A percentile compares a stretch with the other conserved stretches of the same genome.
Evolutionary conservation across 495 filamentous ascomycete species (phyloP).

Genomic region (Penicillium bialowiezense): DNA sequence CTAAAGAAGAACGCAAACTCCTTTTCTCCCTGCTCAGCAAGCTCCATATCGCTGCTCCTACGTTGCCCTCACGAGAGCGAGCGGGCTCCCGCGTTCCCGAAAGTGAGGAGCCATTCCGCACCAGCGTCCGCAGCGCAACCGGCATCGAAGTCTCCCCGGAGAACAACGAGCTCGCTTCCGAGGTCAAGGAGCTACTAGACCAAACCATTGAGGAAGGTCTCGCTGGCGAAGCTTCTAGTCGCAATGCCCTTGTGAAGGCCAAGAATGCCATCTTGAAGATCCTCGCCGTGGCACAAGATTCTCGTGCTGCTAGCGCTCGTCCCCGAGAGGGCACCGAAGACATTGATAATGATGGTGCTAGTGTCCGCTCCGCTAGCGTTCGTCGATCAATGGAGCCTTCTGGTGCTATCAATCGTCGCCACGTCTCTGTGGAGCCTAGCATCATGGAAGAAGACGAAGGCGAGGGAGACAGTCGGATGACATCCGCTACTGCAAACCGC

Average conservation of each 20-base stretch:
- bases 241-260: slow-evolving; percentile 77
- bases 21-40: slow-evolving; percentile 77
- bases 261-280: slow-evolving; percentile 58
- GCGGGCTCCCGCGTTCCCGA: slow-evolving; percentile 40
- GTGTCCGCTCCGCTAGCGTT: slow-evolving; percentile 38
- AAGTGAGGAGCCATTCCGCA: slow-evolving; percentile 39
- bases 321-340: slow-evolving; percentile 41
- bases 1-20: slow-evolving; percentile 82
- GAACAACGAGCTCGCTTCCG: slow-evolving; percentile 34
- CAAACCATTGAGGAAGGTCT: slow-evolving; percentile 68
- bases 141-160: slow-evolving; percentile 33
- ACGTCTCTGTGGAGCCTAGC: slow-evolving; percentile 42
- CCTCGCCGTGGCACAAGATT: slow-evolving; percentile 37
- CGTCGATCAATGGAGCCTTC: slow-evolving; percentile 41
- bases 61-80: slow-evolving; percentile 24
- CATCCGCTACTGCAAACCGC: slow-evolving; percentile 15
- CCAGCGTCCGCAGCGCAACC: slow-evolving; percentile 37
- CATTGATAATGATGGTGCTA: slow-evolving; percentile 30
- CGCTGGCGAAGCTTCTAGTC: slow-evolving; percentile 64
- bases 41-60: slow-evolving; percentile 66
- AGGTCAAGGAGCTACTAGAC: slow-evolving; percentile 53
- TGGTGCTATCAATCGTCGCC: slow-evolving; percentile 20
- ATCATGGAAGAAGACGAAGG: slow-evolving; percentile 52
- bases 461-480: slow-evolving; percentile 23
- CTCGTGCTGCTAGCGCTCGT: slow-evolving; percentile 30